A percentile compares a stretch with the other conserved stretches of the same genome.
Evolutionary conservation across 306 rosid genomes (phyloP).

Genomic region (Argentina anserina): DNA sequence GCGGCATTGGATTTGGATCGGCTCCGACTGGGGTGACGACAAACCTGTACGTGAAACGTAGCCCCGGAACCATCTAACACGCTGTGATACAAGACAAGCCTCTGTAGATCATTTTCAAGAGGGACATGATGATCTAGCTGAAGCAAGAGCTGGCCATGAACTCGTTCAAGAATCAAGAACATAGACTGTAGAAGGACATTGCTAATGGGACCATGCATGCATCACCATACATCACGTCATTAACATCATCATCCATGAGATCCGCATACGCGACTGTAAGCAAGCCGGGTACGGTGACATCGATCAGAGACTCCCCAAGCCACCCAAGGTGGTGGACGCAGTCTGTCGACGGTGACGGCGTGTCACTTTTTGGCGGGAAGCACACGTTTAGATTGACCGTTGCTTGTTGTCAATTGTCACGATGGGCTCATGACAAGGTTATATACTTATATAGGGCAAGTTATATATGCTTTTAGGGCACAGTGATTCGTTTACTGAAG

Average conservation of each 20-base stretch:
- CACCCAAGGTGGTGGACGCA: slow-evolving; percentile 69
- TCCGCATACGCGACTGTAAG: slow-evolving; percentile 77
- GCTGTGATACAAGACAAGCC: slow-evolving; percentile 85
- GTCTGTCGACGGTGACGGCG: slow-evolving; percentile 83
- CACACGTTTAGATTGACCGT: slow-evolving; percentile 85
- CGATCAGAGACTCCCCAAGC: slow-evolving; percentile 68
- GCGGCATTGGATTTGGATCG: slow-evolving; percentile 84
- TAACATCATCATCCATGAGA: slow-evolving; percentile 75
- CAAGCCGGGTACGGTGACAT: slow-evolving; percentile 48
- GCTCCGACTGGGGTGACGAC: slow-evolving; percentile 62
- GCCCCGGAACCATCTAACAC: slow-evolving; percentile 66
- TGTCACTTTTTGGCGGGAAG: slow-evolving; percentile 52
- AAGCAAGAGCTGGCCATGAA: slow-evolving; percentile 69
- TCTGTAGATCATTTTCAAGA: slow-evolving; percentile 72
- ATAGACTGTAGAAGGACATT: slow-evolving; percentile 88
- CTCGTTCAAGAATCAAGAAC: slow-evolving; percentile 80
- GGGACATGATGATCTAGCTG: slow-evolving; percentile 73
- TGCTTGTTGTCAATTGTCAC: slow-evolving; percentile 65
- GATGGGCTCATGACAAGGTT: slow-evolving; percentile 87
- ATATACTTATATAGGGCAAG: slow-evolving; percentile 87
- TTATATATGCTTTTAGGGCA: slow-evolving; percentile 94
- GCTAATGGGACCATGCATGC: slow-evolving; percentile 77
- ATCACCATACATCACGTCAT: slow-evolving; percentile 61
- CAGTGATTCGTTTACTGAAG: slow-evolving; percentile 66
- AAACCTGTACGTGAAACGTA: slow-evolving; percentile 60